A percentile compares a stretch with the other conserved stretches of the same genome.
Evolutionary conservation across 2,329 filamentous ascomycete genomes (phyloP).

Genomic region (Mycosphaerella sp.): DNA sequence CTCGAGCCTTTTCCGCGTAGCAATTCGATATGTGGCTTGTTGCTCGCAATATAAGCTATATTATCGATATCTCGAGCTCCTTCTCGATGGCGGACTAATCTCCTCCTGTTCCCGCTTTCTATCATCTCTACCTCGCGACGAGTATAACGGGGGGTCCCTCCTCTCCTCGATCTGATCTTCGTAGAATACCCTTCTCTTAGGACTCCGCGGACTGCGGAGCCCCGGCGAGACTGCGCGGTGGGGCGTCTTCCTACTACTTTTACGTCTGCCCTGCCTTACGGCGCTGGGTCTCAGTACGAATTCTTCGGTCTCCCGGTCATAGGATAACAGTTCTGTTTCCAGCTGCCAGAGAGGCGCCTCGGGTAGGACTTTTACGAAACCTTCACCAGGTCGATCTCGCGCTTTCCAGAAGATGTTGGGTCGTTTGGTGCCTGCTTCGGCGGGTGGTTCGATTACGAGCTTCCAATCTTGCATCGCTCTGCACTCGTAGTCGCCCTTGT

Average conservation of each 20-base stretch:
- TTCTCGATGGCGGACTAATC: not conserved
- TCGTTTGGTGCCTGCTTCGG: slow-evolving; percentile 28
- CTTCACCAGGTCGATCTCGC: slow-evolving; percentile 33
- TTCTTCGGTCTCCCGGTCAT: slow-evolving; percentile 40
- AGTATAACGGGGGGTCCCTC: not conserved
- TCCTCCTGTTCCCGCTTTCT: slow-evolving; percentile 2
- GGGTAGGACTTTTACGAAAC: slow-evolving; percentile 38
- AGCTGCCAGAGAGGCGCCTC: slow-evolving; percentile 43
- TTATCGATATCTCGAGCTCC: not conserved
- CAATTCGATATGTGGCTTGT: no score
- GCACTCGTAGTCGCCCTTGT: slow-evolving; percentile 43
- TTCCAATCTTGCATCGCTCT: slow-evolving; percentile 44
- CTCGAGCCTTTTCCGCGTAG: no score
- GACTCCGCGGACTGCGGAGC: not conserved
- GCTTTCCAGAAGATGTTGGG: slow-evolving; percentile 43
- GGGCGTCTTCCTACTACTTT: slow-evolving; percentile 14
- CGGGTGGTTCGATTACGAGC: slow-evolving; percentile 41
- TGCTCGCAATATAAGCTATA: not conserved
- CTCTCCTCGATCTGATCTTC: slow-evolving; percentile 1
- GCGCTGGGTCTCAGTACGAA: slow-evolving; percentile 31
- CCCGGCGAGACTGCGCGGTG: slow-evolving; percentile 4
- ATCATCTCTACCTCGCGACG: not conserved
- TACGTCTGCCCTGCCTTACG: slow-evolving; percentile 15
- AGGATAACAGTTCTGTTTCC: slow-evolving; percentile 39
- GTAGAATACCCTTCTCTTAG: not conserved